These are phyloP conservation scores for Pythium chondricola DNA, from an alignment of 352 stramenopile genomes.

Conservation along the genomic window DNA sequence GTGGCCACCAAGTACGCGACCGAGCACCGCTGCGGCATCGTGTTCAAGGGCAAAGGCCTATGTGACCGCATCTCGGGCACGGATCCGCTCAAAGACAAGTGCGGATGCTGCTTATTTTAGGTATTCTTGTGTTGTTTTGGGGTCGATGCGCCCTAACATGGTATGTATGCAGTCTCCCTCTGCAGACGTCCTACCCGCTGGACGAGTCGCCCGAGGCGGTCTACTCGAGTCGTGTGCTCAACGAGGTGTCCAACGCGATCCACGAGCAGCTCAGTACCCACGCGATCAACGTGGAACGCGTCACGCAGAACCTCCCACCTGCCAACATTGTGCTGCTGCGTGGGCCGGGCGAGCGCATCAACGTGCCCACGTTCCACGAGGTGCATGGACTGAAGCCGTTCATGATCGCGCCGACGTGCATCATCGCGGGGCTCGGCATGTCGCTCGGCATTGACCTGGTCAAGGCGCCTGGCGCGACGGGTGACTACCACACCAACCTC, in stretches of 20 bases:
- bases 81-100: slow-evolving; percentile 86
- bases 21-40: slow-evolving; percentile 82
- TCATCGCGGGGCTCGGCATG: slow-evolving; percentile 84
- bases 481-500: slow-evolving; percentile 83
- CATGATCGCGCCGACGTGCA: slow-evolving; percentile 87
- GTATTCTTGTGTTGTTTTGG: neutral
- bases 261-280: slow-evolving; percentile 55
- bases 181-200: slow-evolving; percentile 50
- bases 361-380: slow-evolving; percentile 74
- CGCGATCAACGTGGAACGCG: slow-evolving; percentile 70
- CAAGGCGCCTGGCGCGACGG: slow-evolving; percentile 62
- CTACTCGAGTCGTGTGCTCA: slow-evolving; percentile 76
- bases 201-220: slow-evolving; percentile 55
- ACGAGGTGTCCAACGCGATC: slow-evolving; percentile 67
- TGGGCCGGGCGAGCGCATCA: slow-evolving; percentile 78
- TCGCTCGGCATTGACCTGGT: slow-evolving; percentile 76
- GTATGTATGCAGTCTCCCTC: slow-evolving; percentile 40
- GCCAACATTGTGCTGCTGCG: slow-evolving; percentile 84
- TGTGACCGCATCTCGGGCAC: slow-evolving; percentile 85
- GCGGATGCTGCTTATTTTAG: slow-evolving; percentile 13
- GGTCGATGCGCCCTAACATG: neutral
- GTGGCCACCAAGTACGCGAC: slow-evolving; percentile 84
- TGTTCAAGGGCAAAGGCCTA: slow-evolving; percentile 74
- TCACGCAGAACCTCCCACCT: slow-evolving; percentile 41
- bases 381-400: slow-evolving; percentile 78